Conservation (phyloP, 2,329 filamentous ascomycete species). For the Podosphaera fusca region DNA sequence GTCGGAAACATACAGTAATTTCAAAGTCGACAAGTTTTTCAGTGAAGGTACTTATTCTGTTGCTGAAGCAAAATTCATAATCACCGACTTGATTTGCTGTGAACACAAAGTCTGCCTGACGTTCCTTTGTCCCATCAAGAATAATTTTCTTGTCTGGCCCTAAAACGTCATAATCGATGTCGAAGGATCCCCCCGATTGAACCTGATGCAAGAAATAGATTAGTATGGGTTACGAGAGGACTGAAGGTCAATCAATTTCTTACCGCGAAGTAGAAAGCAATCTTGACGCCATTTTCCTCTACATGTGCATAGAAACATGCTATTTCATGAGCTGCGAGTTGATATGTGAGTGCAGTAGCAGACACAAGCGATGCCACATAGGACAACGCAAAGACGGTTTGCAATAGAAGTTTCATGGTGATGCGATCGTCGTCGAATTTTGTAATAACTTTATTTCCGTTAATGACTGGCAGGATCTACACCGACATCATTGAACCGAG, state of each 20-base stretch:
- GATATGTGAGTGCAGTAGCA: constrained; percentile 86
- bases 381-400: constrained; percentile 47
- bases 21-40: constrained; percentile 98
- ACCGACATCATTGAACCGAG: background rate
- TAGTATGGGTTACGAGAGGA: background rate
- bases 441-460: too few species aligned
- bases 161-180: constrained; percentile 77
- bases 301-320: constrained; percentile 83
- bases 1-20: constrained; percentile 45
- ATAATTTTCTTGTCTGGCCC: constrained; percentile 65
- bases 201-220: constrained; percentile 32
- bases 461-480: too few species aligned
- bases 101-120: constrained; percentile 95
- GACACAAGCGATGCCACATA: constrained; percentile 46
- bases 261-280: constrained; percentile 98
- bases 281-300: constrained; percentile 58
- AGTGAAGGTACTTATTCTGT: constrained; percentile 91
- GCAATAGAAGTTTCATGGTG: constrained; percentile 40
- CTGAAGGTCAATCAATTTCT: constrained; percentile 16
- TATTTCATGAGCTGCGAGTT: constrained; percentile 71
- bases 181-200: constrained; percentile 94
- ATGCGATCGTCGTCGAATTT: background rate
- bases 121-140: constrained; percentile 68
- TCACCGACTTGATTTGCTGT: constrained; percentile 72
- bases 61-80: constrained; percentile 95